These are phyloP conservation scores for Nephelium lappaceum DNA, from an alignment of 345 rosid genomes.

Conservation along the genomic window DNA sequence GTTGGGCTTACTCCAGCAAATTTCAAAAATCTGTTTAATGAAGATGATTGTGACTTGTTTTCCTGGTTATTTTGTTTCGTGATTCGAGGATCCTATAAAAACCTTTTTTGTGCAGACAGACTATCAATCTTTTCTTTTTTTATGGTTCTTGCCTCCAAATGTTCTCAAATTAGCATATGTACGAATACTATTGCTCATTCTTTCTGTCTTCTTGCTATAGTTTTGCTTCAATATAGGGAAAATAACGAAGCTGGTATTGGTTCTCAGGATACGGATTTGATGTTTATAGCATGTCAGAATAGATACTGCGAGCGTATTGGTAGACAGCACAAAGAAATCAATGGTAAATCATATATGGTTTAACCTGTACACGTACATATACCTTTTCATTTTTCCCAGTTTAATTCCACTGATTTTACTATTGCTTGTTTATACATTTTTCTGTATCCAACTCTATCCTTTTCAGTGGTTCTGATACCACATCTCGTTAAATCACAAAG, in stretches of 20 bases:
- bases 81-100: not conserved
- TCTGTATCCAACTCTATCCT: not conserved
- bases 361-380: not conserved
- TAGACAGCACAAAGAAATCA: conserved; percentile 95
- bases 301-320: conserved; percentile 94
- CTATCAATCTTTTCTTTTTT: not conserved
- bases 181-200: not conserved
- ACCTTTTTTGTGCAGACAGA: not conserved
- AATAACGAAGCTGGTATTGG: conserved; percentile 97
- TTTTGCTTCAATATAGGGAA: conserved; percentile 56
- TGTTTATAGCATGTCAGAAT: conserved; percentile 93
- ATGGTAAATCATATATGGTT: conserved; percentile 49
- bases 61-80: not conserved
- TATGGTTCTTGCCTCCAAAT: not conserved
- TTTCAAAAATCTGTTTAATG: not conserved
- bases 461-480: not conserved
- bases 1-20: not conserved
- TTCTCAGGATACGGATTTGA: conserved; percentile 80
- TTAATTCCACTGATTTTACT: not conserved
- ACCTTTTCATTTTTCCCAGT: not conserved
- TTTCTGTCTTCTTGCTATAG: conserved; percentile 15
- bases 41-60: not conserved
- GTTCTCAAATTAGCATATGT: not conserved
- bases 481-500: not conserved
- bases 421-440: not conserved